Conservation (phyloP, 352 stramenopile genomes). For the Phytophthora nicotianae region DNA sequence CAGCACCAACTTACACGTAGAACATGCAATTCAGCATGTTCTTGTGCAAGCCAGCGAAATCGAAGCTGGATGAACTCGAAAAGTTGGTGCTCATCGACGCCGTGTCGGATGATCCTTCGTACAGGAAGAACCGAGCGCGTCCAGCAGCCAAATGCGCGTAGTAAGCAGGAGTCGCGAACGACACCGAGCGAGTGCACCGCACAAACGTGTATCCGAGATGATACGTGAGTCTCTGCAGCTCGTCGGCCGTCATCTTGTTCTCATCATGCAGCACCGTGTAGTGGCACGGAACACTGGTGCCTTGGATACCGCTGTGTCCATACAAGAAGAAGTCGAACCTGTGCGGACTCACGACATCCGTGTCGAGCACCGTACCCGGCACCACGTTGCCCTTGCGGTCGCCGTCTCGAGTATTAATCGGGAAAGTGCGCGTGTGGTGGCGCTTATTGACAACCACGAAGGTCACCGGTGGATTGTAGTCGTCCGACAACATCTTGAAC, state of each 20-base stretch:
- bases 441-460: constrained; percentile 90
- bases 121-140: constrained; percentile 79
- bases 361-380: constrained; percentile 79
- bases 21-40: constrained; percentile 30
- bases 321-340: constrained; percentile 89
- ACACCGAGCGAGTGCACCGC: constrained; percentile 84
- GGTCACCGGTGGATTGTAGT: constrained; percentile 76
- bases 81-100: constrained; percentile 21
- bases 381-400: constrained; percentile 74
- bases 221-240: constrained; percentile 69
- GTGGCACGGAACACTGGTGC: constrained; percentile 78
- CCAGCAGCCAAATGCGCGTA: constrained; percentile 86
- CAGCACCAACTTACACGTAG: constrained; percentile 12
- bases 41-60: constrained; percentile 22
- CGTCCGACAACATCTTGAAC: constrained; percentile 58
- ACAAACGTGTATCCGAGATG: constrained; percentile 82
- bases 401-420: constrained; percentile 30
- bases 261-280: constrained; percentile 86
- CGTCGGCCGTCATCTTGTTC: constrained; percentile 60
- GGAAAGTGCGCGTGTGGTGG: constrained; percentile 82
- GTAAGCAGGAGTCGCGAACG: constrained; percentile 80
- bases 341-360: constrained; percentile 69
- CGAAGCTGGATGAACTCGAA: constrained; percentile 17
- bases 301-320: constrained; percentile 78
- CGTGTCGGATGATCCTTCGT: constrained; percentile 53